Evolutionary conservation across 1,139 yeast species (phyloP).

Genomic region (Geotrichum citri-aurantii): DNA sequence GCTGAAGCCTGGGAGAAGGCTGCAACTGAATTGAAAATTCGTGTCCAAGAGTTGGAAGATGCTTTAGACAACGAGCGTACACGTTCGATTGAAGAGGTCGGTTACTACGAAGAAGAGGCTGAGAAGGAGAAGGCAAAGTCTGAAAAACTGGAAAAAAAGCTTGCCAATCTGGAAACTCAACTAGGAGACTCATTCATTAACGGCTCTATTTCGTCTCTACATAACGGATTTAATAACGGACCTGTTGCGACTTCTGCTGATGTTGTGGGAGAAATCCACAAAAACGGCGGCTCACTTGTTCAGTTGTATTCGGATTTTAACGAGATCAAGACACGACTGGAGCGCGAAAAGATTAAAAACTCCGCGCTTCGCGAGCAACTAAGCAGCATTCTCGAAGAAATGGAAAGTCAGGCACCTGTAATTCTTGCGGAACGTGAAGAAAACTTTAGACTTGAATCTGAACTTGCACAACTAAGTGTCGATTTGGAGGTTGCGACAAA

Average conservation of each 20-base stretch:
- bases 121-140: constrained; percentile 30
- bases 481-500: constrained; percentile 44
- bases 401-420: constrained; percentile 76
- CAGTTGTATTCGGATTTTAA: constrained; percentile 63
- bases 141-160: constrained; percentile 29
- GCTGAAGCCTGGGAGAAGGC: constrained; percentile 54
- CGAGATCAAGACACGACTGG: constrained; percentile 56
- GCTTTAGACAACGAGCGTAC: constrained; percentile 40
- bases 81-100: constrained; percentile 30
- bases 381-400: constrained; percentile 63
- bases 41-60: constrained; percentile 42
- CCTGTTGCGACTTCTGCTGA: constrained; percentile 36
- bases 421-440: constrained; percentile 62
- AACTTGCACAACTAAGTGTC: constrained; percentile 48
- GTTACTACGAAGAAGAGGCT: constrained; percentile 31
- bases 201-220: not conserved
- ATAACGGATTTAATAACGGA: constrained; percentile 12
- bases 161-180: constrained; percentile 31
- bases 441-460: constrained; percentile 44
- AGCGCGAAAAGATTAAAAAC: constrained; percentile 47
- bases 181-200: constrained; percentile 28
- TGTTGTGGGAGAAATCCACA: constrained; percentile 43
- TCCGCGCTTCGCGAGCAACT: constrained; percentile 65
- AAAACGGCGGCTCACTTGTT: constrained; percentile 57
- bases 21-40: constrained; percentile 28